Base-by-base conservation (phyloP, 225 moss, liverwort and hornwort species). In the Physcomitrellopsis africana region DNA sequence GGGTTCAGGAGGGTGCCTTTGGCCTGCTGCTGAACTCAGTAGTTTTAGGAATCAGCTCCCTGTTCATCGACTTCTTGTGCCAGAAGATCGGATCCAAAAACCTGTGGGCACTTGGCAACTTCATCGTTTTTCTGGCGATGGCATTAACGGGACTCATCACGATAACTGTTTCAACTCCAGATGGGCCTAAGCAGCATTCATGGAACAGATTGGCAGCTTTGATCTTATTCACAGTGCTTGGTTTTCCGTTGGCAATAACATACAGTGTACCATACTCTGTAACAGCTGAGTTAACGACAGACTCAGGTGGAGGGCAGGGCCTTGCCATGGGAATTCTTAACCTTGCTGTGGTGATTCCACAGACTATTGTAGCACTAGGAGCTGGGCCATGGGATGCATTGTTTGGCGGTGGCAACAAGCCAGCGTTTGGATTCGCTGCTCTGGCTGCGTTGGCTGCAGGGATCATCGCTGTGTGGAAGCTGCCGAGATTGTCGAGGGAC, bases 311-410 rank as follows among this genome's bases (percentile, higher is more conserved):
- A 74, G 96, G 96, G 1, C 96, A 96, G 83, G 94, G 94, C 16
- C 78, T 96, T 70, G 94, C 96, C 0, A 96, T 96, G 94, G 96
- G 92, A 41, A 83, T 96, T 0, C 87, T 96, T 2, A 96, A 96
- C 81, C 85, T 96, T 16, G 96, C 96, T 0, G 91, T 96, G 19
- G 92, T 94, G 37, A 47, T 92, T 3, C 94, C 91, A 53, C 96
- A 94, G 81, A 96, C 88, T 17, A 67, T 94, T 23, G 89, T 96
- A 2, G 89, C 94, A n/a, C 70, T 96, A 41, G 89, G 88, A 67
- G 91, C 96, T 45, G 96, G 94, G 14, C 94, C 94, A 9, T 94
- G 94, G 92, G 94, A 96, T 75, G 88, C 84, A 9, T 83, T 91
- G 46, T 92, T 94, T 60, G 96, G 96, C 11, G 94, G 94, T 18